phyloP scores from a whole-genome alignment of 2,329 filamentous ascomycete genomes.

The Alternaria burnsii region DNA sequence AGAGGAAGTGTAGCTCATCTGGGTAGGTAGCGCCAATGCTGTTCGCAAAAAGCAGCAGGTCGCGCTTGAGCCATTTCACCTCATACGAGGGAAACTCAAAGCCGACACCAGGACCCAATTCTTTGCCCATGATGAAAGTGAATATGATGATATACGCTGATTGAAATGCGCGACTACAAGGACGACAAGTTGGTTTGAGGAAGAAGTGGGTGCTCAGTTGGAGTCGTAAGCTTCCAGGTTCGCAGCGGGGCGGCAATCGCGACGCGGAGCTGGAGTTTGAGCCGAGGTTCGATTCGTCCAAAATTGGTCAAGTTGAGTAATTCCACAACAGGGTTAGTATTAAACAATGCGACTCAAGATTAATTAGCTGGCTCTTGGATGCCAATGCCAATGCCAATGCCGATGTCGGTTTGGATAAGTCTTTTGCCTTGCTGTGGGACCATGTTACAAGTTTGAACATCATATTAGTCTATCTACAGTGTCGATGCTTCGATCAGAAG shows the following conservation, averaged over 20 bases:
- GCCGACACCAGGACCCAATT: slow-evolving; percentile 65
- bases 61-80: slow-evolving; percentile 87
- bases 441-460: slow-evolving; percentile 4
- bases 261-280: slow-evolving; percentile 36
- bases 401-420: slow-evolving; percentile 6
- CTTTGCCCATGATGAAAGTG: slow-evolving; percentile 40
- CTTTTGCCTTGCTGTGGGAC: background rate
- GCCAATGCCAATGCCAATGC: background rate
- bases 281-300: slow-evolving; percentile 44
- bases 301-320: slow-evolving; percentile 22
- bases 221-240: slow-evolving; percentile 21
- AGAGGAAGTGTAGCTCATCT: slow-evolving; percentile 94
- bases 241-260: slow-evolving; percentile 40
- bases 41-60: slow-evolving; percentile 87
- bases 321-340: slow-evolving; percentile 10
- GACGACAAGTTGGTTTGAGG: background rate
- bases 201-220: slow-evolving; percentile 7
- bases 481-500: slow-evolving; percentile 14
- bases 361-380: background rate
- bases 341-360: background rate
- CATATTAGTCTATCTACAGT: slow-evolving; percentile 28
- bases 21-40: slow-evolving; percentile 79
- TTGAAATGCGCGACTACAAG: background rate
- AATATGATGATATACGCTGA: background rate
- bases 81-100: slow-evolving; percentile 80